Percentiles rank a stretch among this genome's conserved stretches.
Conservation (phyloP, 768 basidiomycete genomes). For the Clitopilus passeckerianus region DNA sequence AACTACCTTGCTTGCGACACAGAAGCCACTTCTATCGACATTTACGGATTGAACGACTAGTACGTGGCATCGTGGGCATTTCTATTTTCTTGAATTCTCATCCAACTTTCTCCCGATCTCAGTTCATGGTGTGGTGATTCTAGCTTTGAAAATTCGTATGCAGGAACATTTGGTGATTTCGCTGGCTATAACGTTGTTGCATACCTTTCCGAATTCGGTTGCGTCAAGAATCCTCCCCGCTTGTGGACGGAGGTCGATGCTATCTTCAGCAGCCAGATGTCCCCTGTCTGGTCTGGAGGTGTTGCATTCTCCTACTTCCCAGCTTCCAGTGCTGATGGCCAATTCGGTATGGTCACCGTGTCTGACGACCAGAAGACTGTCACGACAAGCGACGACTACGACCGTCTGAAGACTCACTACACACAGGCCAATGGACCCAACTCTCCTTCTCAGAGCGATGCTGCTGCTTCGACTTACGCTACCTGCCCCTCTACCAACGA, state of each 20-base stretch:
- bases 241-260: constrained; percentile 78
- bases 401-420: constrained; percentile 61
- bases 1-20: constrained; percentile 80
- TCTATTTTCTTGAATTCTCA: constrained; percentile 6
- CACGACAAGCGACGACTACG: constrained; percentile 64
- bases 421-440: constrained; percentile 50
- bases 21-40: constrained; percentile 64
- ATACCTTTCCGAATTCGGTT: constrained; percentile 90
- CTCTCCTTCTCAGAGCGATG: constrained; percentile 41
- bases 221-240: constrained; percentile 55
- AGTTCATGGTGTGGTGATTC: constrained; percentile 84
- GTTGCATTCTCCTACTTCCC: constrained; percentile 91
- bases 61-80: constrained; percentile 28
- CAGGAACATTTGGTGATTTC: constrained; percentile 47
- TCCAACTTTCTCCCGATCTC: constrained; percentile 3
- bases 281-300: constrained; percentile 82
- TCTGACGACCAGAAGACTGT: constrained; percentile 62
- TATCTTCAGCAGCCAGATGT: constrained; percentile 70
- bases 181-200: constrained; percentile 70
- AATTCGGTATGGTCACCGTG: constrained; percentile 85
- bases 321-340: constrained; percentile 60
- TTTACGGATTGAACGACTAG: constrained; percentile 89
- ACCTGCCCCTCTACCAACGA: constrained; percentile 60
- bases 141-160: constrained; percentile 52
- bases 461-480: constrained; percentile 45